Conservation (phyloP, 208 protist genomes). For the Trypanosoma cruzi region DNA sequence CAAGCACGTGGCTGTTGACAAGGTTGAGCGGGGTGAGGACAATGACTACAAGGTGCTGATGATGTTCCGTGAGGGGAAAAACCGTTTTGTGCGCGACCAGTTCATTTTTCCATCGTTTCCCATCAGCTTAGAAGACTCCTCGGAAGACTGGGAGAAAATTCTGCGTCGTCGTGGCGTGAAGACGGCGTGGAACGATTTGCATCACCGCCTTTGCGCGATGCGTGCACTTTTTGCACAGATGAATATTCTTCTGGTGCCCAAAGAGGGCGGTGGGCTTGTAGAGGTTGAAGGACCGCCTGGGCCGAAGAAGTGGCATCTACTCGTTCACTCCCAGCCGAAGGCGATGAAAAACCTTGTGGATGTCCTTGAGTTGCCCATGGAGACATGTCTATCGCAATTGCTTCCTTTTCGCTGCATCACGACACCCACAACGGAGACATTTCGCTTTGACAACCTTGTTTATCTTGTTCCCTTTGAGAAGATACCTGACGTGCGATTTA, state of each 20-base stretch:
- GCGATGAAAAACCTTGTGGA: constrained; percentile 79
- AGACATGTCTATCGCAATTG: constrained; percentile 64
- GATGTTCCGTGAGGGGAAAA: constrained; percentile 79
- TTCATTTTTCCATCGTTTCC: constrained; percentile 79
- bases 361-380: constrained; percentile 87
- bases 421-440: constrained; percentile 81
- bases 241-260: constrained; percentile 82
- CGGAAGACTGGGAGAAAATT: constrained; percentile 76
- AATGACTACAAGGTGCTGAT: constrained; percentile 92
- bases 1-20: constrained; percentile 51
- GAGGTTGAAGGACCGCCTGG: constrained; percentile 89
- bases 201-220: constrained; percentile 77
- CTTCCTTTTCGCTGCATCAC: constrained; percentile 75
- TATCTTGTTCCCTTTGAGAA: constrained; percentile 81
- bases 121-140: constrained; percentile 63
- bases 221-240: constrained; percentile 67
- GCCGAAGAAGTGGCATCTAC: constrained; percentile 76
- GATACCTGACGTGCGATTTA: constrained; percentile 78
- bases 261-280: constrained; percentile 79
- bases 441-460: constrained; percentile 81
- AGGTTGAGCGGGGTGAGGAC: constrained; percentile 71
- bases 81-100: constrained; percentile 79
- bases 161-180: constrained; percentile 70
- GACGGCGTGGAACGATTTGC: constrained; percentile 68
- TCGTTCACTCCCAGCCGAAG: constrained; percentile 59